A percentile compares a stretch with the other conserved stretches of the same genome.
These are phyloP conservation scores for Xeromyces bisporus DNA, from an alignment of 495 filamentous ascomycete genomes.

Conservation along the genomic window DNA sequence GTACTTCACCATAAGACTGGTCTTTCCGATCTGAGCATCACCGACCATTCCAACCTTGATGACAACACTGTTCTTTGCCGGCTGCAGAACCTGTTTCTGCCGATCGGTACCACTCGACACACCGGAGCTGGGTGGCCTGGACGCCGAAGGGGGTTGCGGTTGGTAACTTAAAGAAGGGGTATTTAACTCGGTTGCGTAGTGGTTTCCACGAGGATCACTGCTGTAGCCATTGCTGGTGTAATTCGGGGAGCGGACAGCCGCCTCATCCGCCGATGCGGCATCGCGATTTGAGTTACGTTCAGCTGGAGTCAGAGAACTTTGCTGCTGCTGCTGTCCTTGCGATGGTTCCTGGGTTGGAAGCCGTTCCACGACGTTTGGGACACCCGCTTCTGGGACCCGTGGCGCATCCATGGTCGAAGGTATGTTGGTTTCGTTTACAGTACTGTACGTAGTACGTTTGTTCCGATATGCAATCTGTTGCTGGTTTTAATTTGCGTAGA, in stretches of 20 bases:
- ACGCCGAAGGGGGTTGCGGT: constrained; percentile 25
- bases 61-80: constrained; percentile 69
- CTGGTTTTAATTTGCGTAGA: too few relatives aligned
- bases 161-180: constrained; percentile 25
- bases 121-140: constrained; percentile 35
- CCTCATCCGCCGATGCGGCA: constrained; percentile 17
- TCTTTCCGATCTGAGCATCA: constrained; percentile 98
- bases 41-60: constrained; percentile 99
- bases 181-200: constrained; percentile 23
- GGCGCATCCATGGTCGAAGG: constrained; percentile 14
- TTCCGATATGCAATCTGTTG: too few relatives aligned
- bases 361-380: constrained; percentile 13
- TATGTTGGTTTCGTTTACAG: too few relatives aligned
- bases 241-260: constrained; percentile 7
- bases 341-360: constrained; percentile 6
- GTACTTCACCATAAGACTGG: constrained; percentile 98
- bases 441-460: too few relatives aligned
- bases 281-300: constrained; percentile 12
- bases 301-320: constrained; percentile 5
- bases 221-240: constrained; percentile 24
- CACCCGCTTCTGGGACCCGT: constrained; percentile 10
- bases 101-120: constrained; percentile 30
- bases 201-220: constrained; percentile 29
- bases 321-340: constrained; percentile 9
- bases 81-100: constrained; percentile 17